Evolutionary conservation across 2,329 filamentous ascomycete genomes (phyloP), one percentile per base, ranked within the genome.

Genomic region (Didymella glomerata): DNA sequence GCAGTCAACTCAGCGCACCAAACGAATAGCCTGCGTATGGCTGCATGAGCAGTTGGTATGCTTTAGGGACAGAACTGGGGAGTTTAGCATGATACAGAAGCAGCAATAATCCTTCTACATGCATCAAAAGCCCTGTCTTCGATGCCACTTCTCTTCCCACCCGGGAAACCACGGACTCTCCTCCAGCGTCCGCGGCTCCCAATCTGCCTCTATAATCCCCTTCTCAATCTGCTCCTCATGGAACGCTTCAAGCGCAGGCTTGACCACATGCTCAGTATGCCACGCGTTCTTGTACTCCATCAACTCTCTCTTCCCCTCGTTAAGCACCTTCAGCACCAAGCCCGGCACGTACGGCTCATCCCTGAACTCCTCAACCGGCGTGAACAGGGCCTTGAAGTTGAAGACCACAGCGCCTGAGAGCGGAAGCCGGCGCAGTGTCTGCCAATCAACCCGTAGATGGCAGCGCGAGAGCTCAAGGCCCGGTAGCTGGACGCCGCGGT

Each of bases 301-400:
- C 10, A 94, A 68, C 38, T 77, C 86, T 71, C 83, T 83, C 76
- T 92, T 92, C 1, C 89, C 90, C 28, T 91, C 86, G 20, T 81
- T 84, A n/a, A 94, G 68, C 0, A 95, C 79, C 76, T 89, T 90
- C 2, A 87, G 76, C 2, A 92, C 52, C 5, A 96, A 73, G 0
- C 84, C 85, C 0, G 92, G 92, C 0, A 96, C 79, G 46, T 87
- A 90, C 0, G 90, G 85, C 74, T 96, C 92, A 56, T 90, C 82
- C 2, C 85, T 80, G 57, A 96, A 87, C 63, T 90, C 86, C 0
- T 82, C 73, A 0, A 96, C 74, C 0, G 90, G 90, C 0, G 91
- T 95, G 76, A 96, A 96, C 0, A 95, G 76, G 0, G 90, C 91
- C 72, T 94, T 96, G 84, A 94, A 96, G 75, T 95, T 96, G 80